Percentiles rank a stretch among this genome's conserved stretches.
Evolutionary conservation across 2,329 filamentous ascomycete species (phyloP).

Genomic region (Septoria linicola): DNA sequence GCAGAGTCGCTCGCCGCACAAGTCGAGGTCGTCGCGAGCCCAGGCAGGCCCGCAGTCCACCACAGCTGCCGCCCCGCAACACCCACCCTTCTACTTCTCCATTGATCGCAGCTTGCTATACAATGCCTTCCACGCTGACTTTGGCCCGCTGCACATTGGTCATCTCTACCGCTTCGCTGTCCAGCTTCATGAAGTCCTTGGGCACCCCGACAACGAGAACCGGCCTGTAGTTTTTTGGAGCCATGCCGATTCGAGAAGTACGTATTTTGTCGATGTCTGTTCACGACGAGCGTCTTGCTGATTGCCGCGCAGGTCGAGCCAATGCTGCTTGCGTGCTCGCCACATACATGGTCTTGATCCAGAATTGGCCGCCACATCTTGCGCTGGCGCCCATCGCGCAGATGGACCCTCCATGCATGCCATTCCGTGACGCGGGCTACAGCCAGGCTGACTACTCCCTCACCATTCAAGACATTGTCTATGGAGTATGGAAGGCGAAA

Average conservation of each 20-base stretch:
- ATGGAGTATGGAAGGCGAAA: slow-evolving; percentile 98
- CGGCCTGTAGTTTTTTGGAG: slow-evolving; percentile 96
- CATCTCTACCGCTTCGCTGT: slow-evolving; percentile 96
- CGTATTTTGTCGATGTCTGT: slow-evolving; percentile 39
- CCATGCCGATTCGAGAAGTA: slow-evolving; percentile 84
- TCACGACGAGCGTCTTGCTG: slow-evolving; percentile 24
- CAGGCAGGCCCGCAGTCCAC: slow-evolving; percentile 57
- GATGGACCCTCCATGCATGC: slow-evolving; percentile 96
- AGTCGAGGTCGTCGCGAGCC: slow-evolving; percentile 64
- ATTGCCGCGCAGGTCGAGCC: slow-evolving; percentile 63
- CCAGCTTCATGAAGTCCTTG: slow-evolving; percentile 91
- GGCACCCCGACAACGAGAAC: slow-evolving; percentile 84
- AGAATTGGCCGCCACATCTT: slow-evolving; percentile 94
- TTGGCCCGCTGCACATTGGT: slow-evolving; percentile 94
- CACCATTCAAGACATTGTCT: slow-evolving; percentile 95
- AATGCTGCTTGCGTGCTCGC: slow-evolving; percentile 94
- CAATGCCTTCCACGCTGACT: slow-evolving; percentile 98
- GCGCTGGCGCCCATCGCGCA: slow-evolving; percentile 94
- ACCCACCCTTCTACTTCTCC: slow-evolving; percentile 86
- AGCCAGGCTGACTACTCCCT: slow-evolving; percentile 96
- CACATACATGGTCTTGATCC: slow-evolving; percentile 98
- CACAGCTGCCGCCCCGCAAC: slow-evolving; percentile 38
- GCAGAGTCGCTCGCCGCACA: slow-evolving; percentile 66
- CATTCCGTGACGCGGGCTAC: slow-evolving; percentile 96
- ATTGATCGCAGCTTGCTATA: slow-evolving; percentile 82